phyloP scores from a whole-genome alignment of 345 rosid genomes.

The Boechera divaricarpa region DNA sequence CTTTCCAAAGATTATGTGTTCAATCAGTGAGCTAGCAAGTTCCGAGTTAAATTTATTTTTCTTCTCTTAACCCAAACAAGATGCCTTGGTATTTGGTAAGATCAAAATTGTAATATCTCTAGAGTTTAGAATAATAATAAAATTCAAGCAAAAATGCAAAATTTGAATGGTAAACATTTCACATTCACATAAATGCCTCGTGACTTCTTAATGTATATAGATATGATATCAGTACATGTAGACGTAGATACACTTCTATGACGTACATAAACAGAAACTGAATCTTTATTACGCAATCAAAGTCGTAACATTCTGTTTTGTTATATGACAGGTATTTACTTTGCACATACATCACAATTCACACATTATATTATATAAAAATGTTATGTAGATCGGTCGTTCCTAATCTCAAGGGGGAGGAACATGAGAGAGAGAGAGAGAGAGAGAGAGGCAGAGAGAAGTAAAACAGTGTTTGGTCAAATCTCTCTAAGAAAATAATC shows the following conservation, averaged over 20 bases:
- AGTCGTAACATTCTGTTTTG: constrained; percentile 36
- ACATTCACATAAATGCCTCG: neutral
- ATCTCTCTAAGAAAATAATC: constrained; percentile 13
- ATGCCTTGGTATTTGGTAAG: neutral
- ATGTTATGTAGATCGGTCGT: too few species aligned
- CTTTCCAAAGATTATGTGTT: neutral
- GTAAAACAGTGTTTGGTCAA: constrained; percentile 40
- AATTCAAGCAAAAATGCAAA: neutral
- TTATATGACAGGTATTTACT: neutral
- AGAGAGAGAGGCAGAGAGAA: neutral
- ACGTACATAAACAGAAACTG: constrained; percentile 37
- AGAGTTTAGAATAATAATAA: neutral
- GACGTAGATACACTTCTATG: constrained; percentile 15
- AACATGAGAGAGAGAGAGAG: constrained; percentile 30
- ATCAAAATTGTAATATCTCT: neutral
- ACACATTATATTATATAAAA: neutral
- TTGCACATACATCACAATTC: constrained; percentile 15
- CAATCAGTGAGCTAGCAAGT: neutral
- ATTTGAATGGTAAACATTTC: too few species aligned
- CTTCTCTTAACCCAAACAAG: neutral
- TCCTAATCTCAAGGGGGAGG: constrained; percentile 34
- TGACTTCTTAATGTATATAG: constrained; percentile 17
- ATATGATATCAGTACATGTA: constrained; percentile 14
- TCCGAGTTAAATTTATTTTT: neutral
- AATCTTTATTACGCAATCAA: constrained; percentile 34